These are phyloP conservation scores for Aspergillus brunneoviolaceus DNA, from an alignment of 2,329 filamentous ascomycete species.

Conservation along the genomic window DNA sequence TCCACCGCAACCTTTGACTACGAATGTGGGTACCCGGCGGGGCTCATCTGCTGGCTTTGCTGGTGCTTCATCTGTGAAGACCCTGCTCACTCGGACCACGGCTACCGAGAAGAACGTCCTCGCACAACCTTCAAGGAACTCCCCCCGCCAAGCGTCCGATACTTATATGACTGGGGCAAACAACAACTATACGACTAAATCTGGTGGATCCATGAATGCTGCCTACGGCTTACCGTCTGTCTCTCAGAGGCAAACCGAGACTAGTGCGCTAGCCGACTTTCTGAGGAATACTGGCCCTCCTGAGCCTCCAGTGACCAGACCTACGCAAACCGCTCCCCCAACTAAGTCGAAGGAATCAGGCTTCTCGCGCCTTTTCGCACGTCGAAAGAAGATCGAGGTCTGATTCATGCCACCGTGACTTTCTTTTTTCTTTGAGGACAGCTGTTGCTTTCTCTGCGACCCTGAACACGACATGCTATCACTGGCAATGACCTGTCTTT, in stretches of 20 bases:
- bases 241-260: constrained; percentile 43
- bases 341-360: constrained; percentile 18
- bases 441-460: constrained; percentile 14
- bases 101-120: constrained; percentile 30
- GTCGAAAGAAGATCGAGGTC: constrained; percentile 32
- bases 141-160: constrained; percentile 36
- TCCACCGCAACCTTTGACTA: constrained; percentile 31
- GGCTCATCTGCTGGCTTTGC: constrained; percentile 15
- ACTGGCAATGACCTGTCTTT: constrained; percentile 5
- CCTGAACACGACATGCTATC: constrained; percentile 13
- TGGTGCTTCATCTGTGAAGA: constrained; percentile 31
- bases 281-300: constrained; percentile 68
- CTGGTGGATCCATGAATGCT: constrained; percentile 23
- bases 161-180: constrained; percentile 27
- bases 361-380: constrained; percentile 38
- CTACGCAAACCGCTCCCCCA: constrained; percentile 12
- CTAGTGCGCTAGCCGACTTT: constrained; percentile 71
- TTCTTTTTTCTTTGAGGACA: constrained; percentile 11
- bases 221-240: constrained; percentile 22
- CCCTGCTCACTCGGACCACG: constrained; percentile 36
- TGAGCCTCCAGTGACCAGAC: constrained; percentile 29
- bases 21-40: constrained; percentile 22
- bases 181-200: constrained; percentile 40
- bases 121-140: constrained; percentile 33
- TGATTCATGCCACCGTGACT: constrained; percentile 12